Percentiles rank a stretch among this genome's conserved stretches.
These are phyloP conservation scores for Ceraceosorus guamensis DNA, from an alignment of 1,284 basidiomycete genomes.

Conservation along the genomic window DNA sequence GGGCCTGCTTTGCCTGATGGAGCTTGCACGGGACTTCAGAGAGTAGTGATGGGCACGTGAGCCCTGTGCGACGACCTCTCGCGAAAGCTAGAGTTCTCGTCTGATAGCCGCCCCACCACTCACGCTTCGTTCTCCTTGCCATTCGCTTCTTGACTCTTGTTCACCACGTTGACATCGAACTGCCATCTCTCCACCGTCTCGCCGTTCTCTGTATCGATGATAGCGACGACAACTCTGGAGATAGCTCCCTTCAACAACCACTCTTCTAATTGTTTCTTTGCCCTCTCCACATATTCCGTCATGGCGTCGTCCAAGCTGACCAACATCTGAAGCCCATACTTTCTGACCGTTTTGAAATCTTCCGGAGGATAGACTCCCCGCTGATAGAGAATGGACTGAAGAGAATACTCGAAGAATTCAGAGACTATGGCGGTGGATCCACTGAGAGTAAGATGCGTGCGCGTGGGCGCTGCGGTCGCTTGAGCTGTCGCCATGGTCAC, in stretches of 20 bases:
- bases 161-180: constrained; percentile 78
- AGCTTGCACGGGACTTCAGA: background rate
- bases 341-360: constrained; percentile 73
- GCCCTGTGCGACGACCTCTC: no score
- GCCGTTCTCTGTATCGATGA: constrained; percentile 87
- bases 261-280: constrained; percentile 67
- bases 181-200: constrained; percentile 94
- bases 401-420: constrained; percentile 97
- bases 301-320: constrained; percentile 86
- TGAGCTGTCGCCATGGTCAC: constrained; percentile 20
- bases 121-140: constrained; percentile 9
- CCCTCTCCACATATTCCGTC: constrained; percentile 85
- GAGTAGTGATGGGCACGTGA: no score
- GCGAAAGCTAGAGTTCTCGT: no score
- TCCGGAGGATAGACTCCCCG: constrained; percentile 93
- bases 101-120: constrained; percentile 1
- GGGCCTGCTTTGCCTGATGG: constrained; percentile 3
- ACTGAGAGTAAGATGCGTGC: constrained; percentile 64
- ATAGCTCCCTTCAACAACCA: constrained; percentile 84
- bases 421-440: constrained; percentile 92
- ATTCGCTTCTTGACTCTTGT: constrained; percentile 16
- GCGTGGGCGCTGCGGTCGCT: constrained; percentile 26
- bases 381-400: constrained; percentile 77
- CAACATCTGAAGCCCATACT: constrained; percentile 86
- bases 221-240: constrained; percentile 85